These are phyloP conservation scores for Teunomyces stri DNA, from an alignment of 805 yeast genomes.

Conservation along the genomic window DNA sequence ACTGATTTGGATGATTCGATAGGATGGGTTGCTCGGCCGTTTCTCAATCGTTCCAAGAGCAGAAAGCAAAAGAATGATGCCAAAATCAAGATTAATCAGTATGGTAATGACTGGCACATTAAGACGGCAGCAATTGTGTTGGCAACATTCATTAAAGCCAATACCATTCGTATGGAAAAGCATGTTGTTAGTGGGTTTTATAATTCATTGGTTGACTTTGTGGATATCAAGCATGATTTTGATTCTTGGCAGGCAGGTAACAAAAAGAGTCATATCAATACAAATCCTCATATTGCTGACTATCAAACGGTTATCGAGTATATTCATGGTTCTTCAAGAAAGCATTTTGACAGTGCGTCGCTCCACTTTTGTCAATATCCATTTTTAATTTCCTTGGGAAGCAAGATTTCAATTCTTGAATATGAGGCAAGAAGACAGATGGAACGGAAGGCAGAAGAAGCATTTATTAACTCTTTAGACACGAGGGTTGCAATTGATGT, in stretches of 20 bases:
- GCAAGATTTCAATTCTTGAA: constrained; percentile 77
- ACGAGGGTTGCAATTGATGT: constrained; percentile 61
- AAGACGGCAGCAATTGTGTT: constrained; percentile 61
- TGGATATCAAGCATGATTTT: constrained; percentile 75
- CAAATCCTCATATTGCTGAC: constrained; percentile 18
- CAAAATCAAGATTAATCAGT: constrained; percentile 53
- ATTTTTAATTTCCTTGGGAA: constrained; percentile 74
- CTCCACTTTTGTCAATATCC: constrained; percentile 82
- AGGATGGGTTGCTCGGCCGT: not conserved
- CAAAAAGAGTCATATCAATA: constrained; percentile 11
- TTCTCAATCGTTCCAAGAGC: not conserved
- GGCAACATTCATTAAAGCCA: constrained; percentile 55
- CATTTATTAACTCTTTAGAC: constrained; percentile 73
- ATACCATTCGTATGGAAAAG: constrained; percentile 29
- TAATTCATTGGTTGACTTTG: constrained; percentile 77
- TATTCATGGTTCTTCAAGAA: constrained; percentile 41
- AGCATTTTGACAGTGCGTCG: constrained; percentile 18
- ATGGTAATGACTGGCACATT: constrained; percentile 82
- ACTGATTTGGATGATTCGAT: constrained; percentile 12
- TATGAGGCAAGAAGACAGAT: constrained; percentile 77
- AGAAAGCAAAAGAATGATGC: constrained; percentile 10
- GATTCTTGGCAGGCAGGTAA: constrained; percentile 70
- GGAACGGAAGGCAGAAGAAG: constrained; percentile 88
- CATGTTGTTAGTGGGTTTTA: constrained; percentile 53
- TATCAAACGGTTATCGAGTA: constrained; percentile 46